phyloP scores from a whole-genome alignment of 345 rosid genomes.

The Ceriops decandra region DNA sequence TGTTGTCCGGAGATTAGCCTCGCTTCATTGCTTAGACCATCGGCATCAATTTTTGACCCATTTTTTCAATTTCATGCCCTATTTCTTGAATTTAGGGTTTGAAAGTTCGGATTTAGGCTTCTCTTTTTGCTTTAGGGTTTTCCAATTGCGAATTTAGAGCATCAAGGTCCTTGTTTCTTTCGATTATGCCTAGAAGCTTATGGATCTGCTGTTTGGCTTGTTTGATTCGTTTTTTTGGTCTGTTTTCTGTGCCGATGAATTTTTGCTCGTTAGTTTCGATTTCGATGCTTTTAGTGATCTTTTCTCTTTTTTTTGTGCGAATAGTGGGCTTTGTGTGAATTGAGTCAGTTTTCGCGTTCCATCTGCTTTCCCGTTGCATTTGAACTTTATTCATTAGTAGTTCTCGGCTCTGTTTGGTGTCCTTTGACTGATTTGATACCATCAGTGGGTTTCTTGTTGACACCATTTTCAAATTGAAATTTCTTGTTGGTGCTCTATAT shows the following conservation, averaged over 20 bases:
- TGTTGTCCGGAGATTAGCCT: conserved; percentile 21
- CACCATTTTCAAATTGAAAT: not conserved
- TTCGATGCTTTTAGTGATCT: conserved; percentile 5
- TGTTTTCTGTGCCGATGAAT: conserved; percentile 13
- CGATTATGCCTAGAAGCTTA: conserved; percentile 17
- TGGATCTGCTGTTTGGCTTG: conserved; percentile 54
- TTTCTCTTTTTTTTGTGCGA: not conserved
- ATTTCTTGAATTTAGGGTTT: conserved; percentile 23
- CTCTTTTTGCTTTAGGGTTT: conserved; percentile 31
- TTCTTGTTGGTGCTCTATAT: not conserved
- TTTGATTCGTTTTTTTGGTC: conserved; percentile 22
- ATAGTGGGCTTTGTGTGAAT: conserved; percentile 13
- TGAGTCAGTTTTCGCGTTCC: not conserved
- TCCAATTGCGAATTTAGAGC: conserved; percentile 29
- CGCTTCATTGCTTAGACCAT: conserved; percentile 20
- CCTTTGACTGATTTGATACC: not conserved
- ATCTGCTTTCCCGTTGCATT: conserved; percentile 13
- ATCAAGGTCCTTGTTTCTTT: conserved; percentile 36
- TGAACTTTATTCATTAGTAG: conserved; percentile 16
- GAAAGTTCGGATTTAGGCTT: conserved; percentile 21
- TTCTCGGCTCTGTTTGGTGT: conserved; percentile 1
- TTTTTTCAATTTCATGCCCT: conserved; percentile 16
- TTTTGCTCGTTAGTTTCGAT: conserved; percentile 12
- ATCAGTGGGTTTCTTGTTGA: not conserved
- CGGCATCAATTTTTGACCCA: conserved; percentile 22